Conservation (phyloP, 345 rosid species). For the Xanthoceras sorbifolium region DNA sequence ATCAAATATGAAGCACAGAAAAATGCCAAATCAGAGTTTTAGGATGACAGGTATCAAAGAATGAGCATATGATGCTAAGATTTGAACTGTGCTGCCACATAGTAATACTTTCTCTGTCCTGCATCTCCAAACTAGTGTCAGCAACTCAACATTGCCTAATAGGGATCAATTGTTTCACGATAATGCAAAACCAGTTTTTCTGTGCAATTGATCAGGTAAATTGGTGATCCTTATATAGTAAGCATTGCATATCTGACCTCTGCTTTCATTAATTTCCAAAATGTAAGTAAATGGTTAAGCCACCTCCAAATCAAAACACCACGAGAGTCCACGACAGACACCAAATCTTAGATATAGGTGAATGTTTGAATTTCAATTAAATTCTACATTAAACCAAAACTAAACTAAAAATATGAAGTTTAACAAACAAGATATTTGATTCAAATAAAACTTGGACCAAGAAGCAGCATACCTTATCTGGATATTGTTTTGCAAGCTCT, state of each 20-base stretch:
- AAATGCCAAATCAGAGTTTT: neutral
- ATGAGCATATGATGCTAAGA: neutral
- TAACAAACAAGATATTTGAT: neutral
- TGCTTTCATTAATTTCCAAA: neutral
- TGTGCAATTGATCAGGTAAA: neutral
- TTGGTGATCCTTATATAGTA: neutral
- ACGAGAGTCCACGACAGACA: too few relatives aligned
- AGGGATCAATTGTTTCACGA: neutral
- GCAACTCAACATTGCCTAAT: neutral
- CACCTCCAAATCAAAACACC: neutral
- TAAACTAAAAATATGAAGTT: neutral
- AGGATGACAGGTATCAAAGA: neutral
- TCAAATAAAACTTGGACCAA: neutral
- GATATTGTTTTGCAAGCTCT: conserved; percentile 78
- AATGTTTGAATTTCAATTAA: neutral
- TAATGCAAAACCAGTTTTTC: neutral
- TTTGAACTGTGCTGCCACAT: neutral
- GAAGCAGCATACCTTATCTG: conserved; percentile 63
- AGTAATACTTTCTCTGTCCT: neutral
- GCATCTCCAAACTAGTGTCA: neutral
- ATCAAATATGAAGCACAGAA: neutral
- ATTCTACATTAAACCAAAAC: neutral
- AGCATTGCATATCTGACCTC: neutral
- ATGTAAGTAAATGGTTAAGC: neutral
- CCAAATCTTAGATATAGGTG: neutral